Evolutionary conservation across 805 yeast species (phyloP).

Genomic region (Kodamaea sagamina): DNA sequence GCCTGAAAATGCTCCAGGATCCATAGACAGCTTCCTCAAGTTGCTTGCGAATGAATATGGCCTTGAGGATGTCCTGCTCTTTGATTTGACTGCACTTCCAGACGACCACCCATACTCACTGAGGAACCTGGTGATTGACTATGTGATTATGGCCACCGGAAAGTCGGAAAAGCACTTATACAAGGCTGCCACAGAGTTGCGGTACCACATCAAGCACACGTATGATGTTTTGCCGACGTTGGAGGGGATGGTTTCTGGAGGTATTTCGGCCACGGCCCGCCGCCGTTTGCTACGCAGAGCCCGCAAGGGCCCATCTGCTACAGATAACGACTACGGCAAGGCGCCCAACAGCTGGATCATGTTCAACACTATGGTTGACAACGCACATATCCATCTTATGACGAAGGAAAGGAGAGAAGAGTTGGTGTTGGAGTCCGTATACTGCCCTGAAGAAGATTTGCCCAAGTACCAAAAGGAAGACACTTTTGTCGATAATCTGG

Average conservation of each 20-base stretch:
- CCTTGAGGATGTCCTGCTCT: conserved; percentile 57
- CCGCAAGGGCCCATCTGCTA: conserved; percentile 52
- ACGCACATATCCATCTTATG: conserved; percentile 69
- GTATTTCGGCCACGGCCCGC: conserved; percentile 42
- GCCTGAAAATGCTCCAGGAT: conserved; percentile 60
- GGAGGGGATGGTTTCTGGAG: conserved; percentile 72
- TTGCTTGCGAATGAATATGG: conserved; percentile 64
- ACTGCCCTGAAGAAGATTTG: conserved; percentile 50
- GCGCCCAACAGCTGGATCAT: conserved; percentile 79
- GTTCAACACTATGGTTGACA: conserved; percentile 65
- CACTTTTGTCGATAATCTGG: conserved; percentile 19
- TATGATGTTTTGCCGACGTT: conserved; percentile 45
- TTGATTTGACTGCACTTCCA: conserved; percentile 57
- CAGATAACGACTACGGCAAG: conserved; percentile 57
- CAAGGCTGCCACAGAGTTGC: conserved; percentile 64
- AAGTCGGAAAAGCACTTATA: conserved; percentile 74
- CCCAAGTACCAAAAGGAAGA: conserved; percentile 23
- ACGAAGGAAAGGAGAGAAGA: conserved; percentile 68
- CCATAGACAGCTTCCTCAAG: conserved; percentile 46
- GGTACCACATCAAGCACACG: conserved; percentile 55
- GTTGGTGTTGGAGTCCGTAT: conserved; percentile 70
- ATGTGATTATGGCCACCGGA: conserved; percentile 67
- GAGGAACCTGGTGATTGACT: conserved; percentile 32
- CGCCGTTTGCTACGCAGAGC: conserved; percentile 52
- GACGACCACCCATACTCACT: conserved; percentile 32